Conservation (phyloP, 2,329 filamentous ascomycete genomes). For the Aspergillus floridensis region DNA sequence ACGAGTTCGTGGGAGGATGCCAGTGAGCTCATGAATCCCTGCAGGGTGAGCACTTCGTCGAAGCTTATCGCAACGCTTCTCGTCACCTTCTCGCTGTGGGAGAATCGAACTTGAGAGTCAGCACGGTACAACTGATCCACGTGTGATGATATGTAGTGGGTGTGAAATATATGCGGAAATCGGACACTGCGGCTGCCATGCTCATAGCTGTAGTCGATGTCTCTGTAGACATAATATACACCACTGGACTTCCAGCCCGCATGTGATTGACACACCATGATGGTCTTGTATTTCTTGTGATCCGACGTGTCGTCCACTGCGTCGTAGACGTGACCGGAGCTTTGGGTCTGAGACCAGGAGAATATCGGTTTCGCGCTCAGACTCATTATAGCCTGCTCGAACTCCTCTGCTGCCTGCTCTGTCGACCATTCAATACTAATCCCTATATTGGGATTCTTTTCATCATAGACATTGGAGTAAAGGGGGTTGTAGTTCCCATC, state of each 20-base stretch:
- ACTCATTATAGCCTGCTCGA: constrained; percentile 27
- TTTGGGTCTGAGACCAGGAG: constrained; percentile 24
- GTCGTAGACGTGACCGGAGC: constrained; percentile 28
- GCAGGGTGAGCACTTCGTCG: constrained; percentile 16
- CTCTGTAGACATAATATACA: constrained; percentile 30
- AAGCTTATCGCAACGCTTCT: constrained; percentile 21
- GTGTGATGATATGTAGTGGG: constrained; percentile 32
- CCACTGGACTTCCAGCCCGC: constrained; percentile 26
- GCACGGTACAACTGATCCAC: constrained; percentile 29
- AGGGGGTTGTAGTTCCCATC: constrained; percentile 32
- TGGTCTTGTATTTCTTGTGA: constrained; percentile 32
- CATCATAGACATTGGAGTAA: constrained; percentile 31
- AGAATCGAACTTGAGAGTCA: constrained; percentile 25
- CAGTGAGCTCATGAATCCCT: constrained; percentile 28
- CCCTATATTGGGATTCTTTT: constrained; percentile 29
- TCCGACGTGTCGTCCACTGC: constrained; percentile 26
- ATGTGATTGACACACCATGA: constrained; percentile 21
- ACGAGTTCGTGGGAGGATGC: constrained; percentile 26
- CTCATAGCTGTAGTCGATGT: constrained; percentile 29
- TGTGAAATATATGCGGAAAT: constrained; percentile 26
- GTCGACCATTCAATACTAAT: constrained; percentile 26
- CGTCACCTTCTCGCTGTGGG: constrained; percentile 29
- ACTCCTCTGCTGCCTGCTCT: constrained; percentile 22
- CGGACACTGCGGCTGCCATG: constrained; percentile 23
- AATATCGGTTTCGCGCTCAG: constrained; percentile 23